Evolutionary conservation across 768 basidiomycete genomes (phyloP), one percentile per base, ranked within the genome.

Genomic region (Tylopilus intermedius): DNA sequence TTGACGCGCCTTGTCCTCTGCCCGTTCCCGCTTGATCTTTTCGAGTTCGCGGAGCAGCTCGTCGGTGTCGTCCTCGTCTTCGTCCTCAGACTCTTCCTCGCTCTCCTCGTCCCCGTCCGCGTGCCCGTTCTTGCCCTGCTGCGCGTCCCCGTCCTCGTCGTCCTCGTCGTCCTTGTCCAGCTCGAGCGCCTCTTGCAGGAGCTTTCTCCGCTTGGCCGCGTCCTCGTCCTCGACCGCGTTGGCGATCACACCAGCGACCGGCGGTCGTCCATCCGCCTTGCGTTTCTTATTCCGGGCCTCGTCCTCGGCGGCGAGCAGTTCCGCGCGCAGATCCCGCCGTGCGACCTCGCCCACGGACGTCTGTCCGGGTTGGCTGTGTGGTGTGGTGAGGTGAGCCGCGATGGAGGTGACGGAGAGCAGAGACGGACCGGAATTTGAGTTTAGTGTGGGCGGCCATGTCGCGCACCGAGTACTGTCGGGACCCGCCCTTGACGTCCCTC

Each of bases 391-490:
- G 8, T 24, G 45, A 48, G 40, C 14, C 11, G 33, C 21, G 1
- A 39, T n/a, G 42, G 14, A 18, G 5, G 40, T 9, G 0, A 13
- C 2, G 2, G 10, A 2, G 11, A 2, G n/a, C 0, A 18, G 38
- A 13, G 22, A 66, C 80, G 50, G 54, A 90, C 85, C 95, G 85
- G 73, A 99, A 99, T 76, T 99, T 99, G 61, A 99, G 87, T 71
- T 96, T 95, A 2, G 95, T 99, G 69, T 97, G 90, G 2, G 91
- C 79, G 6, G 95, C 91, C 81, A 97, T 88, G 68, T 96, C 93
- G 56, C 90, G 82, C 64, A 90, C 87, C 5, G 93, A 95, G 74
- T 86, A 93, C 65, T 95, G 92, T 53, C 91, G 83, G 47, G 93
- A 94, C 53, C 91, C 92, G 4, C 89, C 88, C 67, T 90, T 92